Base-by-base conservation (phyloP, 2,329 filamentous ascomycete species). In the Xylaria sp. region DNA sequence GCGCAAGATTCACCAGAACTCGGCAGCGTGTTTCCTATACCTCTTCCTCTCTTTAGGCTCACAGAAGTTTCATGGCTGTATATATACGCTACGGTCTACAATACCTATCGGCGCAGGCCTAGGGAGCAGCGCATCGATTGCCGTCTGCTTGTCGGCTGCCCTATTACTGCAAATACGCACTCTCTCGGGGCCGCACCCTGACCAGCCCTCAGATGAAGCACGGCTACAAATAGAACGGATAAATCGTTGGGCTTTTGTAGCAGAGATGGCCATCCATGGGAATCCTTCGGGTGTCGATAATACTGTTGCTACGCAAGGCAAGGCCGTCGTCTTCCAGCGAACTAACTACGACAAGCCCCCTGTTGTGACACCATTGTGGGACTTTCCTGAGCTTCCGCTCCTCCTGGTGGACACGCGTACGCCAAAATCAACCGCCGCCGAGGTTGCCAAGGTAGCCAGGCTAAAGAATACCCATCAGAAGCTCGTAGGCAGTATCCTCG, bases 211-310 rank as follows among this genome's bases (percentile, higher is more conserved):
- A 0, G 90, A 94, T 64, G 96, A 99, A 82, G 93, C 93, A n/a
- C 90, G 92, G 69, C 82, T 94, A 52, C 95, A 99, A 79, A 88
- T 98, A 37, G 94, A 98, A 82, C 90, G 95, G 72, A 98, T 99
- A 82, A 99, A 99, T 81, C 89, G 92, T 70, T 99, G 97, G 96
- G 94, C 96, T 0, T 98, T 98, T 80, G 96, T 99, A 0, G 92
- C 92, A 28, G 96, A 99, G 80, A 92, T 98, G 89, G 96, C 94
- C 81, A 98, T 98, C 72, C 96, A 99, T 78, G 96, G 95, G 46
- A 98, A 97, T 77, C 96, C 96, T 0, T 97, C 94, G 0, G 96
- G 96, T 0, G 93, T 99, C 52, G 96, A 99, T 82, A 99, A 99
- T 81, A 99, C 96, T 2, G 95, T 99, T 34, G 88, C 95, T 13